Conservation (phyloP, 345 rosid genomes). For the Dipteronia sinensis region DNA sequence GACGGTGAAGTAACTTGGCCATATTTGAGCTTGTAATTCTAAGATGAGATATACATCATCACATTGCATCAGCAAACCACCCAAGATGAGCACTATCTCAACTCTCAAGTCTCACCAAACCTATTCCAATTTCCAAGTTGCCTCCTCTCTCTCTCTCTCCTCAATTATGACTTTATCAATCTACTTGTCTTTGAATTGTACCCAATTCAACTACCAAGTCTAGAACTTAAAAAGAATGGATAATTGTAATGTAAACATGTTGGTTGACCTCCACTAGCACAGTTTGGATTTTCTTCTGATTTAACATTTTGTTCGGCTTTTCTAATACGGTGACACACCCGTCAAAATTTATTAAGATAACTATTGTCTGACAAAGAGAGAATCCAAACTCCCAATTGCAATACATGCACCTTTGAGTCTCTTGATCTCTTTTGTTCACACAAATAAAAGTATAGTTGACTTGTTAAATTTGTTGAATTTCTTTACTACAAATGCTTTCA, state of each 20-base stretch:
- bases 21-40: background rate
- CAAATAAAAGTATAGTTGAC: background rate
- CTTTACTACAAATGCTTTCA: background rate
- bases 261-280: constrained; percentile 16
- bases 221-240: background rate
- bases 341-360: too few species aligned
- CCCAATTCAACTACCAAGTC: background rate
- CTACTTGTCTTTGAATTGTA: background rate
- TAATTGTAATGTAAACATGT: background rate
- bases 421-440: background rate
- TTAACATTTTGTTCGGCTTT: too few species aligned
- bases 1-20: background rate
- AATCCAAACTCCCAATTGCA: too few species aligned
- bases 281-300: too few species aligned
- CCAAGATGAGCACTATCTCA: background rate
- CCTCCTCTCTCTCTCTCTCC: background rate
- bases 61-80: background rate
- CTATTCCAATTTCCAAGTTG: background rate
- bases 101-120: background rate
- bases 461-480: background rate
- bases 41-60: background rate
- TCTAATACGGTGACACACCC: too few species aligned
- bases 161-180: background rate
- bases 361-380: too few species aligned
- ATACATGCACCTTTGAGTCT: too few species aligned